Conservation (phyloP, 139 green algal genomes). For the Tetradesmus obliquus region DNA sequence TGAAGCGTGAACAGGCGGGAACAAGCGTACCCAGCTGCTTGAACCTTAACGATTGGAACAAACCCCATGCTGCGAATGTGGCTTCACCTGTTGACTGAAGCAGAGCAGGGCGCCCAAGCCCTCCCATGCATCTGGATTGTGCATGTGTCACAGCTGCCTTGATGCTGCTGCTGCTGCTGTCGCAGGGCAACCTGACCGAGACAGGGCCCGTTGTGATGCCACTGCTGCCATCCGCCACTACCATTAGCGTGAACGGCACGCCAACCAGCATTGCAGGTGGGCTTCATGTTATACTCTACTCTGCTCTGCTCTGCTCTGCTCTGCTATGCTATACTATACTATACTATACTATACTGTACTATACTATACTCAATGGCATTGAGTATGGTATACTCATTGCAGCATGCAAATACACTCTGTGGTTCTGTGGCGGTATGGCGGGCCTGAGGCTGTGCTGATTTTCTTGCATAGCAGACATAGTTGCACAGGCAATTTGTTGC, state of each 20-base stretch:
- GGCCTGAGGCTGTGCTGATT: too few relatives aligned
- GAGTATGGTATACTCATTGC: too few relatives aligned
- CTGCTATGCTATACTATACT: too few relatives aligned
- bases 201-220: background rate
- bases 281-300: background rate
- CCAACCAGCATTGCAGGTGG: background rate
- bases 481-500: too few relatives aligned
- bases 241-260: background rate
- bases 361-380: too few relatives aligned
- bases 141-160: background rate
- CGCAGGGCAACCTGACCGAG: conserved; percentile 16
- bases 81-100: background rate
- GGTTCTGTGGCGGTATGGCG: too few relatives aligned
- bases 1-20: background rate
- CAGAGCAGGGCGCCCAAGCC: too few relatives aligned
- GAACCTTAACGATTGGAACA: background rate
- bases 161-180: background rate
- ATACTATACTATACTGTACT: too few relatives aligned
- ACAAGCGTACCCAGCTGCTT: background rate
- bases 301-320: too few relatives aligned
- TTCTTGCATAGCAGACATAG: too few relatives aligned
- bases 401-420: too few relatives aligned
- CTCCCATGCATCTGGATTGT: background rate
- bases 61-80: background rate
- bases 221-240: background rate